phyloP scores from a whole-genome alignment of 805 yeast genomes.

The Suhomyces sp. region DNA sequence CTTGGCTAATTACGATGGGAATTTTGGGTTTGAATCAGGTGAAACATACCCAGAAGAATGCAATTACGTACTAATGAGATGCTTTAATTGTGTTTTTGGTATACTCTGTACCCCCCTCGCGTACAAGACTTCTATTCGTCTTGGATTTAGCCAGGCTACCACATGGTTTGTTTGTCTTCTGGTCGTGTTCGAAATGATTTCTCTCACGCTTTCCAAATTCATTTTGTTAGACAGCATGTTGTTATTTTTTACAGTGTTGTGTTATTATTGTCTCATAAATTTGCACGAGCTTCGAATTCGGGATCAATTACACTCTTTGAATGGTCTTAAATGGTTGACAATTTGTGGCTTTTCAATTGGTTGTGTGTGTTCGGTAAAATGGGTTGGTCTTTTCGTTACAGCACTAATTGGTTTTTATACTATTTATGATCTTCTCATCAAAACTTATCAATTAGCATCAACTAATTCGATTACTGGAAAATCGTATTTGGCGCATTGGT shows the following conservation, averaged over 20 bases:
- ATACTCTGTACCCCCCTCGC: conserved; percentile 68
- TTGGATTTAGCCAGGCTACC: conserved; percentile 27
- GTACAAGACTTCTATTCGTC: conserved; percentile 44
- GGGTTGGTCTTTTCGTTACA: conserved; percentile 79
- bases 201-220: conserved; percentile 68
- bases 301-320: conserved; percentile 33
- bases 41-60: conserved; percentile 57
- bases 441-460: conserved; percentile 34
- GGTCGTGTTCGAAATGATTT: conserved; percentile 67
- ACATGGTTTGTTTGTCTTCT: conserved; percentile 59
- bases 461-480: conserved; percentile 15
- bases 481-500: conserved; percentile 66
- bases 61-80: conserved; percentile 64
- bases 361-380: conserved; percentile 79
- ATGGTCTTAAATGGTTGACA: conserved; percentile 55
- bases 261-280: conserved; percentile 38
- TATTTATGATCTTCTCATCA: conserved; percentile 49
- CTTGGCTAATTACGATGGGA: conserved; percentile 77
- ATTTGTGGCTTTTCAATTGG: conserved; percentile 70
- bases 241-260: conserved; percentile 62
- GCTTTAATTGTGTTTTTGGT: conserved; percentile 68
- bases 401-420: conserved; percentile 58
- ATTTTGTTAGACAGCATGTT: conserved; percentile 76
- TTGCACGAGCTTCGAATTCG: conserved; percentile 46
- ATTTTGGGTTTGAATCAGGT: conserved; percentile 73